Base-by-base conservation (phyloP, 768 basidiomycete genomes). In the Naganishia antarctica region DNA sequence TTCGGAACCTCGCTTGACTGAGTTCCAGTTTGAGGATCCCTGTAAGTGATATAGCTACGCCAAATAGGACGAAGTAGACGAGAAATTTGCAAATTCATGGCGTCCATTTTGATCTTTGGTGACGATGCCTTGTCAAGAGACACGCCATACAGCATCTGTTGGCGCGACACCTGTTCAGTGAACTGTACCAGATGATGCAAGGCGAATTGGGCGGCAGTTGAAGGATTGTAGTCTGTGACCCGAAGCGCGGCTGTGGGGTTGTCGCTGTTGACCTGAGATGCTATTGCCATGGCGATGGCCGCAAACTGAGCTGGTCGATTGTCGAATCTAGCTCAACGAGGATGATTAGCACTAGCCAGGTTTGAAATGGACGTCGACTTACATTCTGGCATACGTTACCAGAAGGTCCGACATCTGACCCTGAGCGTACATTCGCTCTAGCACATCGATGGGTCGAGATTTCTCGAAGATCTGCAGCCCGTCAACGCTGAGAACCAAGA, bases 251-350 rank as follows among this genome's bases (percentile, higher is more conserved):
- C 62, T 32, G 34, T 53, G 11, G 32, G 32, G 26, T 40, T 57
- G 37, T 57, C 37, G 29, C 28, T 31, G 12, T 40, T 49, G 32
- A 58, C 43, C 45, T 64, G 63, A 18, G 53, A 51, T 0, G 91
- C 89, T 62, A 97, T 82, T 12, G 86, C 88, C 15, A 94, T 82
- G 18, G 91, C 83, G 89, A 96, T 93, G 5, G 90, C 87, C 70
- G 91, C 93, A 3, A 90, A 88, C 71, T 94, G 89, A 74, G 92
- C 89, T 60, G 90, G 84, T 48, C 92, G 91, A 75, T 89, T 60
- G 40, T 60, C 45, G 28, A 64, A 50, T 41, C 62, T 40, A 41
- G 40, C 11, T 21, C 40, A 31, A 6, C 28, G 25, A 45, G 23
- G 18, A 12, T 18, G 7, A 25, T 47, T 26, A 49, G 34, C 18